These are phyloP conservation scores for Conticribra weissflogii DNA, from an alignment of 108 stramenopile species.

Conservation along the genomic window DNA sequence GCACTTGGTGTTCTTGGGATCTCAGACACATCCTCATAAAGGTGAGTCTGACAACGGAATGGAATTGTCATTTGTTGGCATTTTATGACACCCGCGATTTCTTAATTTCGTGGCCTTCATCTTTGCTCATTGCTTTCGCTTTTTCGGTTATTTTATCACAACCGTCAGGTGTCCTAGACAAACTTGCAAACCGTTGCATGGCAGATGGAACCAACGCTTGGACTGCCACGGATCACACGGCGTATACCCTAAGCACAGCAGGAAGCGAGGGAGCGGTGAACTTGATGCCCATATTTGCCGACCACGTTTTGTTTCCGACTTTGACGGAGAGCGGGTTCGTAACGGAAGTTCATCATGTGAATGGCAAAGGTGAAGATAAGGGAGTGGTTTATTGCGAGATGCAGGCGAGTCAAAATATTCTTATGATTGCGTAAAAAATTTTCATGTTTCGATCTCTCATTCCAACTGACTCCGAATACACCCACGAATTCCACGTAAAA, in stretches of 20 bases:
- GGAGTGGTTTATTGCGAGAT: conserved; percentile 59
- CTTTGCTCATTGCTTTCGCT: no score
- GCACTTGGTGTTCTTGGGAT: conserved; percentile 52
- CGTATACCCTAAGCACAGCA: conserved; percentile 51
- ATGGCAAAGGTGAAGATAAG: conserved; percentile 49
- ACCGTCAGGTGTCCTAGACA: conserved; percentile 55
- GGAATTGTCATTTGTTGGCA: no score
- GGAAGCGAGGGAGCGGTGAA: conserved; percentile 45
- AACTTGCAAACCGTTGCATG: conserved; percentile 56
- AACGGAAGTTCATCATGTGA: conserved; percentile 53
- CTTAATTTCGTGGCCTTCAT: no score
- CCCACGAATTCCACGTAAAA: neutral
- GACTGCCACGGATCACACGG: conserved; percentile 60
- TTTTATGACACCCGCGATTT: no score
- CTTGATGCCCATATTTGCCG: conserved; percentile 49
- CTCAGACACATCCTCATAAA: conserved; percentile 47
- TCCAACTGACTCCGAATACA: no score
- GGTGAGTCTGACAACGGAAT: no score
- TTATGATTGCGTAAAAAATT: neutral
- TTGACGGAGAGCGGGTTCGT: conserved; percentile 50
- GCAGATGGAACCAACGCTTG: conserved; percentile 56
- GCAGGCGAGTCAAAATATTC: conserved; percentile 20
- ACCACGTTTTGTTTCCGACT: conserved; percentile 53
- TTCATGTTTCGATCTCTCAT: neutral
- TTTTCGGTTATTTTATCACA: no score